phyloP scores from a whole-genome alignment of 805 yeast genomes.

The Yueomyces sp. region DNA sequence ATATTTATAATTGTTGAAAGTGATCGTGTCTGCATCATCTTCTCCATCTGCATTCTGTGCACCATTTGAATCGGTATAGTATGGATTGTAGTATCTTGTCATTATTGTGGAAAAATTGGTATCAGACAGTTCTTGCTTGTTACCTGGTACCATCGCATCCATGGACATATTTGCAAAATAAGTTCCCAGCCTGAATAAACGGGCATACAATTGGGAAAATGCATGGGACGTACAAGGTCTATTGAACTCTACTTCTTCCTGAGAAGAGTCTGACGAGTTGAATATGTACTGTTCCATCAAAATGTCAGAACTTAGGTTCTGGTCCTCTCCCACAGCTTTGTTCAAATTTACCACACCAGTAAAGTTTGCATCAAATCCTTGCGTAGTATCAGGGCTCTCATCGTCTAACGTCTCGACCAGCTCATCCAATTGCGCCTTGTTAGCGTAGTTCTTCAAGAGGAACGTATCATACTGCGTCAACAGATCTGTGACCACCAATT shows the following conservation, averaged over 20 bases:
- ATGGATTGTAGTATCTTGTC: conserved; percentile 9
- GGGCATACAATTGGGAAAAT: conserved; percentile 8
- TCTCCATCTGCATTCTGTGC: neutral
- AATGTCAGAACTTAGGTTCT: conserved; percentile 1
- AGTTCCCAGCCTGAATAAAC: conserved; percentile 12
- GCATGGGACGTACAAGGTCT: conserved; percentile 6
- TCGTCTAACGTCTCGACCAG: conserved; percentile 3
- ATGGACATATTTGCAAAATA: conserved; percentile 13
- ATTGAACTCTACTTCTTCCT: conserved; percentile 7
- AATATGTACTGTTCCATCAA: conserved; percentile 17
- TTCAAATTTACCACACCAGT: conserved; percentile 11
- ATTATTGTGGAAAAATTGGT: conserved; percentile 7
- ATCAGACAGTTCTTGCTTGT: conserved; percentile 1
- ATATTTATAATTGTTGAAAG: conserved; percentile 10
- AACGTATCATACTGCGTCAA: conserved; percentile 13
- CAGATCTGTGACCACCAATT: neutral
- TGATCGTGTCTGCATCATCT: neutral
- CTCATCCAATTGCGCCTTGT: conserved; percentile 8
- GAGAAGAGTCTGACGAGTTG: conserved; percentile 3
- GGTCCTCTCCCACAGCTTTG: conserved; percentile 1
- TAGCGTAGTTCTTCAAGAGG: conserved; percentile 20
- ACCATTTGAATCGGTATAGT: neutral
- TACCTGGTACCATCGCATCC: conserved; percentile 5
- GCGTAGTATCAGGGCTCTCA: conserved; percentile 5
- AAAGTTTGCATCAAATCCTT: conserved; percentile 18